phyloP scores from a whole-genome alignment of 2,329 filamentous ascomycete species.

The Chrysosporium keratinophilum region DNA sequence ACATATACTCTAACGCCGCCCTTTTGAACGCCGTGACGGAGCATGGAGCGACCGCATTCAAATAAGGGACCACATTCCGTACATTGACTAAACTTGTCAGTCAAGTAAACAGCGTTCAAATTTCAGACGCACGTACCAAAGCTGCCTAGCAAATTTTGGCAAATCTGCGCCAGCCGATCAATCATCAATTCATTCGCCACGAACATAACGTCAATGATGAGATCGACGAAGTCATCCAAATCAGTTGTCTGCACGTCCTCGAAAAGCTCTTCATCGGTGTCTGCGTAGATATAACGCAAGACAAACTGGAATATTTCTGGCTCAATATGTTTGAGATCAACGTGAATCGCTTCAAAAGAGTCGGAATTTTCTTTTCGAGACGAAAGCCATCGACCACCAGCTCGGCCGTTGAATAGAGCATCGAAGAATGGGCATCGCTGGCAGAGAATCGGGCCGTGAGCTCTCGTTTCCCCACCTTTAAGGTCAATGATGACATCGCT shows the following conservation, averaged over 20 bases:
- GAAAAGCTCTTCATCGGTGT: conserved; percentile 70
- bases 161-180: conserved; percentile 78
- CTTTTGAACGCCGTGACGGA: conserved; percentile 78
- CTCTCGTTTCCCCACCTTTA: conserved; percentile 54
- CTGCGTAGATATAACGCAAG: conserved; percentile 70
- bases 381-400: conserved; percentile 72
- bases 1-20: conserved; percentile 79
- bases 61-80: conserved; percentile 71
- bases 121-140: conserved; percentile 46
- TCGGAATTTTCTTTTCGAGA: conserved; percentile 43
- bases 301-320: conserved; percentile 66
- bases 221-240: conserved; percentile 74
- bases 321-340: conserved; percentile 76
- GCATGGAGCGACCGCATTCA: conserved; percentile 79
- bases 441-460: conserved; percentile 71
- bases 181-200: conserved; percentile 93
- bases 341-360: conserved; percentile 46
- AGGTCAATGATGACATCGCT: conserved; percentile 72
- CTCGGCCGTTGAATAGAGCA: conserved; percentile 78
- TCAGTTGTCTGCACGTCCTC: conserved; percentile 60
- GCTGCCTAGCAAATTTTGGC: conserved; percentile 70
- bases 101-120: conserved; percentile 4
- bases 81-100: conserved; percentile 49
- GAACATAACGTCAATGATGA: conserved; percentile 82
- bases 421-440: conserved; percentile 87